Conservation (phyloP, 805 yeast species). For the Pichia exigua region DNA sequence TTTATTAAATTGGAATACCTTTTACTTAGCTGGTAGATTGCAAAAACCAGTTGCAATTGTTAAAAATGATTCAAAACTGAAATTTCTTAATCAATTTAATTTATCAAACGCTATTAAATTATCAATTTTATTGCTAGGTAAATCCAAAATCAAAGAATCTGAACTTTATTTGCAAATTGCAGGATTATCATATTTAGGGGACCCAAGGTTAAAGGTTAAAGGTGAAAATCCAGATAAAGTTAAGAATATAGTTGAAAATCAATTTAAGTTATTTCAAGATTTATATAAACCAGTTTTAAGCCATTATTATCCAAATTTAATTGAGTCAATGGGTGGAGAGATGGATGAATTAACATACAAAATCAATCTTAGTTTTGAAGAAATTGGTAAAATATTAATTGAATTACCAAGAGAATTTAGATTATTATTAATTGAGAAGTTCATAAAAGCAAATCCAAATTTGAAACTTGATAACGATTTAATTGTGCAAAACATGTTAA, state of each 20-base stretch:
- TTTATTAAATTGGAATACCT: conserved; percentile 73
- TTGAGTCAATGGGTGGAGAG: conserved; percentile 13
- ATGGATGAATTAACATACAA: conserved; percentile 15
- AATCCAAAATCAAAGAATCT: conserved; percentile 24
- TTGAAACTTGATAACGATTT: conserved; percentile 13
- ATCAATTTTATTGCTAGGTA: conserved; percentile 48
- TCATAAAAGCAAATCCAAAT: conserved; percentile 14
- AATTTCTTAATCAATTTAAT: conserved; percentile 67
- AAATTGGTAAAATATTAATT: conserved; percentile 33
- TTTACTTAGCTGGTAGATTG: conserved; percentile 85
- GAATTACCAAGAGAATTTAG: conserved; percentile 48
- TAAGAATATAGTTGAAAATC: conserved; percentile 74
- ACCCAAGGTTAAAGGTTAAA: conserved; percentile 72
- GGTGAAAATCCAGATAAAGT: conserved; percentile 93
- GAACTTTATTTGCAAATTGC: conserved; percentile 73
- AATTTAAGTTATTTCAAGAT: conserved; percentile 55
- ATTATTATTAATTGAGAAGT: conserved; percentile 29
- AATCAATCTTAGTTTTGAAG: conserved; percentile 28
- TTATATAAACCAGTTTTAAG: conserved; percentile 64
- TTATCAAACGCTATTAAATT: conserved; percentile 69
- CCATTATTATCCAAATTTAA: conserved; percentile 31
- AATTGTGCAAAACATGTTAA: neutral
- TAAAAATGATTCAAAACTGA: conserved; percentile 54
- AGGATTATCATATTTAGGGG: conserved; percentile 80
- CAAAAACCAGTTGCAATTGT: conserved; percentile 87